Evolutionary conservation across 768 basidiomycete genomes (phyloP).

Genomic region (Collybiopsis confluens): DNA sequence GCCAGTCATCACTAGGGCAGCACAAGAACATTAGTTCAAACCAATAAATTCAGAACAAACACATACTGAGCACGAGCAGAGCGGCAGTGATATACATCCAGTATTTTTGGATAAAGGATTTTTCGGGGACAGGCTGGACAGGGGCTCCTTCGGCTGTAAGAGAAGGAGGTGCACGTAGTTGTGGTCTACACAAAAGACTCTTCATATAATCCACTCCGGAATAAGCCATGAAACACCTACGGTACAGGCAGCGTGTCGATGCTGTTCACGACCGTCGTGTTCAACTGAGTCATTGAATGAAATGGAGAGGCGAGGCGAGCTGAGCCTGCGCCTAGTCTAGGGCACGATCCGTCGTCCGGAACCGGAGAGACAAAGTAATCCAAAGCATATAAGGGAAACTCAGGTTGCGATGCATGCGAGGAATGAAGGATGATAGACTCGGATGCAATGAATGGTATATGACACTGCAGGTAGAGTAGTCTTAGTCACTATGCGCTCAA

Average conservation of each 20-base stretch:
- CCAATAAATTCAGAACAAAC: neutral
- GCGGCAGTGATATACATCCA: slow-evolving; percentile 77
- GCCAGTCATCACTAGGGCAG: slow-evolving; percentile 3
- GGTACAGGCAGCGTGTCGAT: slow-evolving; percentile 48
- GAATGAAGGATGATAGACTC: slow-evolving; percentile 60
- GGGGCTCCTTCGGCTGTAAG: slow-evolving; percentile 64
- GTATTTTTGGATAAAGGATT: slow-evolving; percentile 83
- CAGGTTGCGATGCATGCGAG: slow-evolving; percentile 26
- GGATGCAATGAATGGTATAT: slow-evolving; percentile 48
- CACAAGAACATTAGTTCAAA: neutral
- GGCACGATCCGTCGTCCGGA: slow-evolving; percentile 68
- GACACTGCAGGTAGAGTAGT: slow-evolving; percentile 53
- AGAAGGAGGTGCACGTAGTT: slow-evolving; percentile 63
- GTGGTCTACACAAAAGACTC: slow-evolving; percentile 50
- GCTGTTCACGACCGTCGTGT: slow-evolving; percentile 50
- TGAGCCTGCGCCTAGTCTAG: slow-evolving; percentile 24
- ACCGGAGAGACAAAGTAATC: slow-evolving; percentile 71
- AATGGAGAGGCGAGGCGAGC: slow-evolving; percentile 23
- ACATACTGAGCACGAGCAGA: slow-evolving; percentile 57
- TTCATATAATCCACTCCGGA: too few relatives aligned
- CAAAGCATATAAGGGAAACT: slow-evolving; percentile 52
- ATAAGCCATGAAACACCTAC: slow-evolving; percentile 32
- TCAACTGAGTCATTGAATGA: slow-evolving; percentile 27
- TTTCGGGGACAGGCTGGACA: slow-evolving; percentile 58
- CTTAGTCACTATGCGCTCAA: too few relatives aligned